These are phyloP conservation scores for Wilhelminamyces savonicus DNA, from an alignment of 805 yeast species.

Conservation along the genomic window DNA sequence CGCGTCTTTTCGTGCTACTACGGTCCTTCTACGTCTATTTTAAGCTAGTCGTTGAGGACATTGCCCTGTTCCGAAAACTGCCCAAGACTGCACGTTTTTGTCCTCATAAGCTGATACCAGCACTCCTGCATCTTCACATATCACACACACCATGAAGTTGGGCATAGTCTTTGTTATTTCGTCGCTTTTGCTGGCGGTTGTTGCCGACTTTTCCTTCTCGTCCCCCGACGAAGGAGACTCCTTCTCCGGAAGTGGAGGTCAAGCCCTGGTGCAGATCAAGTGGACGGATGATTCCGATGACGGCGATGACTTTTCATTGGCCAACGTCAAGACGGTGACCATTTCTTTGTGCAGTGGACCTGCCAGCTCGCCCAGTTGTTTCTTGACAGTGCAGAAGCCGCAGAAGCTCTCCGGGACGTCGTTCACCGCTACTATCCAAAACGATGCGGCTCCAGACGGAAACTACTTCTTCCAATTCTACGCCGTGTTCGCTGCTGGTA, in stretches of 20 bases:
- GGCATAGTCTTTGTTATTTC: slow-evolving; percentile 7
- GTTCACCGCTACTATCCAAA: slow-evolving; percentile 39
- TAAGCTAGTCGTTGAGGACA: no score
- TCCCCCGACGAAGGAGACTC: slow-evolving; percentile 35
- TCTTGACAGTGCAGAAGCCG: slow-evolving; percentile 20
- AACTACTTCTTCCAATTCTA: slow-evolving; percentile 66
- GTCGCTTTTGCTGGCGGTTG: slow-evolving; percentile 10
- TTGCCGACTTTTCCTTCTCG: slow-evolving; percentile 44
- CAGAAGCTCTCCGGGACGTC: slow-evolving; percentile 11
- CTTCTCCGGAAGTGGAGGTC: slow-evolving; percentile 33
- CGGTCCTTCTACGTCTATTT: no score
- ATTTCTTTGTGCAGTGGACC: slow-evolving; percentile 68
- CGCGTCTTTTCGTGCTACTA: no score
- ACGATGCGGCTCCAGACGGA: slow-evolving; percentile 54
- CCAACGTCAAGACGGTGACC: slow-evolving; percentile 24
- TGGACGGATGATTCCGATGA: slow-evolving; percentile 58
- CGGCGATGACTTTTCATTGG: slow-evolving; percentile 35
- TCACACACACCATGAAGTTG: no score
- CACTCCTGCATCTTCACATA: no score
- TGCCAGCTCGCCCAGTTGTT: slow-evolving; percentile 39
- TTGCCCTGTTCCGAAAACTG: no score
- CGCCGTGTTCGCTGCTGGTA: slow-evolving; percentile 35
- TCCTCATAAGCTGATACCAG: no score
- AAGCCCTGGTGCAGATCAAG: slow-evolving; percentile 21
- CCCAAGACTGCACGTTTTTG: no score